phyloP scores from a whole-genome alignment of 2,329 filamentous ascomycete species.

The Phoma sp. region DNA sequence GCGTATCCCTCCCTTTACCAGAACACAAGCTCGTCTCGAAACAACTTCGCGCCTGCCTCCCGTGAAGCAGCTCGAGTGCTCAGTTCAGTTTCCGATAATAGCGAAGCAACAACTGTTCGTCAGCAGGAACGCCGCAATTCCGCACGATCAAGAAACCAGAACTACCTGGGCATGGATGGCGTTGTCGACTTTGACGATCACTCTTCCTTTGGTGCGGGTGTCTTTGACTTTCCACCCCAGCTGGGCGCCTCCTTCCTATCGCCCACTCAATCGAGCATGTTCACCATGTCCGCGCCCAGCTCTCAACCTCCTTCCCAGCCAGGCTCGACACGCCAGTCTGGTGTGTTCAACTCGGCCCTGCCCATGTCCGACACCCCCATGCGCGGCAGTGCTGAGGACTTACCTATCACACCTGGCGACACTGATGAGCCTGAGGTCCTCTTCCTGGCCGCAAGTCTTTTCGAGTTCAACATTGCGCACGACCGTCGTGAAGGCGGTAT shows the following conservation, averaged over 20 bases:
- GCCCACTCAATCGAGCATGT: conserved; percentile 24
- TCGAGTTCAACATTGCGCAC: conserved; percentile 96
- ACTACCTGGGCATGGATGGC: conserved; percentile 38
- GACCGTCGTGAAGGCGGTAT: conserved; percentile 93
- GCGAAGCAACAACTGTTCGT: conserved; percentile 36
- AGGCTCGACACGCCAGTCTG: conserved; percentile 66
- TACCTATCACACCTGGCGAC: conserved; percentile 49
- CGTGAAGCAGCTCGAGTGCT: conserved; percentile 36
- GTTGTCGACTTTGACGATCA: conserved; percentile 35
- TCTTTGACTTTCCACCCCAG: conserved; percentile 37
- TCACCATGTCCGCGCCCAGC: conserved; percentile 28
- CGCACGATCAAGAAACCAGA: conserved; percentile 28
- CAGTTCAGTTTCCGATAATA: conserved; percentile 38
- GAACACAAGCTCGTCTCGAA: conserved; percentile 23
- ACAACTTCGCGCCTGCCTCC: conserved; percentile 26
- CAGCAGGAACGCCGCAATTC: conserved; percentile 32
- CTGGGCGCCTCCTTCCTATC: conserved; percentile 40
- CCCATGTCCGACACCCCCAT: conserved; percentile 71
- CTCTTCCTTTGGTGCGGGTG: conserved; percentile 19
- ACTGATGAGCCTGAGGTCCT: conserved; percentile 73
- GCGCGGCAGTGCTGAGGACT: conserved; percentile 31
- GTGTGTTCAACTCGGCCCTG: conserved; percentile 86
- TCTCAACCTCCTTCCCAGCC: conserved; percentile 36
- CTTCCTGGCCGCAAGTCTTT: conserved; percentile 91
- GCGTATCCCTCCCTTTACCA: conserved; percentile 34